A percentile compares a stretch with the other conserved stretches of the same genome.
These are phyloP conservation scores for Exidia glandulosa DNA, from an alignment of 768 basidiomycete genomes.

Conservation along the genomic window DNA sequence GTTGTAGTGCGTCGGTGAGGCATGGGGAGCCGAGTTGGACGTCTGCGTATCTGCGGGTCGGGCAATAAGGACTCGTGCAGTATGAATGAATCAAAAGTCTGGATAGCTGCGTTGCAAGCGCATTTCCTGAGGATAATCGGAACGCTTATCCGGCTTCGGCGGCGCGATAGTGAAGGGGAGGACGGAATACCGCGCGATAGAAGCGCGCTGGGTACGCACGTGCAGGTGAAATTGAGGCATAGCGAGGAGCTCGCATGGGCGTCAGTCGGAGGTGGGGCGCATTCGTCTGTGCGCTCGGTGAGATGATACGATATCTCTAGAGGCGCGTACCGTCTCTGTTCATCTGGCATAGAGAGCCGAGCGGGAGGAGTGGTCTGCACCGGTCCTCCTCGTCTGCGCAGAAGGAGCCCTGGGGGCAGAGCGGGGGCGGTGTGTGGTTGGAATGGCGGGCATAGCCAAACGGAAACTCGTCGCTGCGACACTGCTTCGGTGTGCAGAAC, in stretches of 20 bases:
- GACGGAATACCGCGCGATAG: neutral
- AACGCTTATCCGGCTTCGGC: no score
- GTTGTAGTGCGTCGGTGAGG: neutral
- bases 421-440: slow-evolving; percentile 37
- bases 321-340: slow-evolving; percentile 76
- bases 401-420: slow-evolving; percentile 53
- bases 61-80: no score
- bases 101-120: no score
- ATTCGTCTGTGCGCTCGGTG: slow-evolving; percentile 71
- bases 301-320: no score
- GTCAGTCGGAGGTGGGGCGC: slow-evolving; percentile 51
- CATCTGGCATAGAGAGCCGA: slow-evolving; percentile 67
- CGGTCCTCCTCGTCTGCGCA: slow-evolving; percentile 75
- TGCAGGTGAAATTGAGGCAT: slow-evolving; percentile 75
- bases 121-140: no score
- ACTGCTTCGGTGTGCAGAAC: slow-evolving; percentile 54
- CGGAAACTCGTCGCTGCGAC: slow-evolving; percentile 66
- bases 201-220: slow-evolving; percentile 33
- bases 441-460: slow-evolving; percentile 50
- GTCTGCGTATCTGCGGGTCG: neutral
- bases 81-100: no score
- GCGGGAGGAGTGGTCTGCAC: slow-evolving; percentile 51
- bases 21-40: neutral
- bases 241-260: slow-evolving; percentile 34
- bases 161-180: no score